Evolutionary conservation across 148 eudicot species (phyloP).

Genomic region (Rhododendron molle): DNA sequence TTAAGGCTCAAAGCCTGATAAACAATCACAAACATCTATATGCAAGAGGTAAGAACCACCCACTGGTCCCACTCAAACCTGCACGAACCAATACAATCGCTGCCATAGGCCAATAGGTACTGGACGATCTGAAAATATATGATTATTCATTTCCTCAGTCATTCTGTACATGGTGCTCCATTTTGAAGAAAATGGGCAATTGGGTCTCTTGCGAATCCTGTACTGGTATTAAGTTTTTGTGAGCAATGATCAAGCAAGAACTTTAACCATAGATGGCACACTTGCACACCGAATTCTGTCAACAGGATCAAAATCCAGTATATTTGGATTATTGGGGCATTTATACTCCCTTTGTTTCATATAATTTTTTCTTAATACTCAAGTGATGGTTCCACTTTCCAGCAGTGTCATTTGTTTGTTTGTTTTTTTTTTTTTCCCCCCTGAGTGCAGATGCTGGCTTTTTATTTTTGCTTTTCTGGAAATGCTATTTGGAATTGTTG

Average conservation of each 20-base stretch:
- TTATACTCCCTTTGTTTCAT: background rate
- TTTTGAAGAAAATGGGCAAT: background rate
- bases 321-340: background rate
- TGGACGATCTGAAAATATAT: background rate
- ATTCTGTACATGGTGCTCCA: background rate
- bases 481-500: background rate
- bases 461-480: background rate
- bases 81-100: background rate
- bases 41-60: background rate
- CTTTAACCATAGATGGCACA: background rate
- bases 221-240: background rate
- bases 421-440: too few species aligned
- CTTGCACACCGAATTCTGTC: background rate
- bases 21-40: background rate
- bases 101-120: background rate
- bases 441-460: background rate
- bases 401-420: background rate
- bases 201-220: background rate
- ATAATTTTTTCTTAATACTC: background rate
- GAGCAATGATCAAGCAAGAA: background rate
- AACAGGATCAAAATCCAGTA: background rate
- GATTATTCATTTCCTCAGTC: background rate
- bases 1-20: background rate
- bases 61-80: background rate
- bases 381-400: background rate